phyloP scores from a whole-genome alignment of 352 stramenopile genomes.

The Phytophthora sp. region DNA sequence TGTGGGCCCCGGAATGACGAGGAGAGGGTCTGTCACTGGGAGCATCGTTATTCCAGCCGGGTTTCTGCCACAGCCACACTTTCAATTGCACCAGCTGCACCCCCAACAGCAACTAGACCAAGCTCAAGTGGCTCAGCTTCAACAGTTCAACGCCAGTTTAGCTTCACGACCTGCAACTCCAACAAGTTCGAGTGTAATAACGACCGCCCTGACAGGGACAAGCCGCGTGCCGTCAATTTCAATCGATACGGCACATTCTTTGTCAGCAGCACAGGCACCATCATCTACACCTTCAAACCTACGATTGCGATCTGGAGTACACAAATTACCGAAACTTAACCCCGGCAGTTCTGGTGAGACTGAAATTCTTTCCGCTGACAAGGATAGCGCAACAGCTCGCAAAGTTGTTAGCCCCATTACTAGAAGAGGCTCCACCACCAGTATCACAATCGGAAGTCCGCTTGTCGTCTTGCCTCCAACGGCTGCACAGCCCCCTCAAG shows the following conservation, averaged over 20 bases:
- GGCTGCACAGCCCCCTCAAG: background rate
- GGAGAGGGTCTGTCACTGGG: constrained; percentile 3
- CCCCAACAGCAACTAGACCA: constrained; percentile 7
- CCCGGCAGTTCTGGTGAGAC: background rate
- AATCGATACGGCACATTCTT: background rate
- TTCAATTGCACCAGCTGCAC: constrained; percentile 11
- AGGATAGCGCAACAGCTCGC: background rate
- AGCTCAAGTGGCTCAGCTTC: constrained; percentile 1
- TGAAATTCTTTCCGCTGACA: background rate
- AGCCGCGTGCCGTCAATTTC: background rate
- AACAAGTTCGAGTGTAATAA: background rate
- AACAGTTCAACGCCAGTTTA: constrained; percentile 2
- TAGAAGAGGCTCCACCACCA: constrained; percentile 5
- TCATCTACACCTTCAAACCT: constrained; percentile 3
- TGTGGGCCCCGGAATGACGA: background rate
- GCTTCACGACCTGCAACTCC: background rate
- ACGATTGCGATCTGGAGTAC: background rate
- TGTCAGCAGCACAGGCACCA: background rate
- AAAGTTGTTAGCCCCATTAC: background rate
- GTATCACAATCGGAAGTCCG: background rate
- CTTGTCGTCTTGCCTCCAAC: background rate
- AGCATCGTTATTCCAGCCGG: background rate
- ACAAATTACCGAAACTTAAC: constrained; percentile 7
- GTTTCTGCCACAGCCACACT: background rate
- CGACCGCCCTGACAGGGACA: background rate